A percentile compares a stretch with the other conserved stretches of the same genome.
phyloP scores from a whole-genome alignment of 2,329 filamentous ascomycete genomes.

The Ascochyta rabiei region DNA sequence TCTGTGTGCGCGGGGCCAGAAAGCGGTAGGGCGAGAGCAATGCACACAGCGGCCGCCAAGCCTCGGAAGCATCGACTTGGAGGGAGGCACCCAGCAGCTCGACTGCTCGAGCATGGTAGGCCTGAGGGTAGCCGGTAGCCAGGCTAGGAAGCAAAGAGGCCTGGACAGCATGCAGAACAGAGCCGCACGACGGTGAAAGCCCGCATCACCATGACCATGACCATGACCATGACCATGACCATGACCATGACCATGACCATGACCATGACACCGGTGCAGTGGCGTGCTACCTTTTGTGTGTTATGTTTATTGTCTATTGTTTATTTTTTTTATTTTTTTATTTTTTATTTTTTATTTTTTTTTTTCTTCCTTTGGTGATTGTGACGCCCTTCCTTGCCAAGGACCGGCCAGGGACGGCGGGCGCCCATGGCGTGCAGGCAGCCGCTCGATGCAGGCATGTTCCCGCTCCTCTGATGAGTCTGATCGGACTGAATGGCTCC shows the following conservation, averaged over 20 bases:
- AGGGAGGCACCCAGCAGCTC: background rate
- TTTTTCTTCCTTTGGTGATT: background rate
- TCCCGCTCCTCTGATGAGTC: constrained; percentile 14
- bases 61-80: background rate
- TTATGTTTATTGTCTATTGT: too few species aligned
- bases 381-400: background rate
- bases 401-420: background rate
- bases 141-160: background rate
- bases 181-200: too few species aligned
- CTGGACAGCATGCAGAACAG: background rate
- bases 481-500: constrained; percentile 9
- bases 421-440: constrained; percentile 3
- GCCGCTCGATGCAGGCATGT: constrained; percentile 8
- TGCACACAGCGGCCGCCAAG: constrained; percentile 2
- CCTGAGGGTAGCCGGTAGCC: background rate
- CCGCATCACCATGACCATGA: too few species aligned
- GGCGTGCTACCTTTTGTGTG: background rate
- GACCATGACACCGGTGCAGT: background rate
- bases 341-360: too few species aligned
- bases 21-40: background rate
- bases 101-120: constrained; percentile 2
- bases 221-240: too few species aligned
- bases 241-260: too few species aligned
- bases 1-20: background rate
- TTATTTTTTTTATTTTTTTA: too few species aligned